Percentiles rank a stretch among this genome's conserved stretches.
Conservation (phyloP, 306 rosid species). For the Glycyrrhiza uralensis region DNA sequence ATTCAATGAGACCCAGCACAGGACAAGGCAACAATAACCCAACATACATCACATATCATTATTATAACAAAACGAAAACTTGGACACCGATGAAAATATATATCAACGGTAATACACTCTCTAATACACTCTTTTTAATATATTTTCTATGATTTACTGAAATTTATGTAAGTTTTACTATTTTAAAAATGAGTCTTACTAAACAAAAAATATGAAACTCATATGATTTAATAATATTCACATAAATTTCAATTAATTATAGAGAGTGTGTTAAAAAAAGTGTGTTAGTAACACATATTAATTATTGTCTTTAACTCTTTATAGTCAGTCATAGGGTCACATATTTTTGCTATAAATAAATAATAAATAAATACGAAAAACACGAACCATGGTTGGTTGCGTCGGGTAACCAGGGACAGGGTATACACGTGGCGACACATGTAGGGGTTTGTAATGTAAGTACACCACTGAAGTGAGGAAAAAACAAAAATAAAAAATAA, state of each 20-base stretch:
- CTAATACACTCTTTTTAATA: no score
- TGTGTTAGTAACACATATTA: no score
- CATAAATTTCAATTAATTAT: no score
- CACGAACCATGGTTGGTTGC: slow-evolving; percentile 32
- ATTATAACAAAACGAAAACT: neutral
- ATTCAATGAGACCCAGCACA: neutral
- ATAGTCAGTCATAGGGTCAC: neutral
- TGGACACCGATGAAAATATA: no score
- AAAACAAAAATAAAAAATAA: neutral
- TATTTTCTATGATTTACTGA: no score
- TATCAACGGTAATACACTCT: no score
- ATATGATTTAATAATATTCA: no score
- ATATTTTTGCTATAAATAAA: slow-evolving; percentile 15
- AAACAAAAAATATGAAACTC: no score
- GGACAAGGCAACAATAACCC: neutral
- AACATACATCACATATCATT: neutral
- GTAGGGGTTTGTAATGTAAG: slow-evolving; percentile 13
- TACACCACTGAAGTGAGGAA: neutral
- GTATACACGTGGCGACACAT: slow-evolving; percentile 52
- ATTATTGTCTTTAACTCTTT: neutral
- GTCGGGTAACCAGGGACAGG: slow-evolving; percentile 10
- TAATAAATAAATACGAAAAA: no score
- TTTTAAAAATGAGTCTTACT: no score
- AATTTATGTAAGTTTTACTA: no score
- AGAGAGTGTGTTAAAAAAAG: no score